Percentiles rank a stretch among this genome's conserved stretches.
These are phyloP conservation scores for Yarrowia osloensis DNA, from an alignment of 805 yeast genomes.

Conservation along the genomic window DNA sequence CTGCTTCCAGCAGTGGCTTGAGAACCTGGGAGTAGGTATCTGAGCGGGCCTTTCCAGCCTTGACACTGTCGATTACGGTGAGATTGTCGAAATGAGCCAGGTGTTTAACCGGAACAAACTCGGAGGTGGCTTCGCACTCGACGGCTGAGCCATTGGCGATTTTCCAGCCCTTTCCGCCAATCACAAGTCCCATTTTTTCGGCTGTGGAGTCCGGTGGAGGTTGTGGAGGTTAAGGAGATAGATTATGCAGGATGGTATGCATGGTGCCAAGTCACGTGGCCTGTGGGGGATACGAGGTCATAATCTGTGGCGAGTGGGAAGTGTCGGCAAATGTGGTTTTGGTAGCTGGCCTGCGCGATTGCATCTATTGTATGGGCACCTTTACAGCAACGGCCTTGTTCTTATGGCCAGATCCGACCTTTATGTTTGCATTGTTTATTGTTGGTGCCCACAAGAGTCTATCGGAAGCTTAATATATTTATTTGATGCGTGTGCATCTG, in stretches of 20 bases:
- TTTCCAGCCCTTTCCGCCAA: conserved; percentile 20
- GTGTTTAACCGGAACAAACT: not conserved
- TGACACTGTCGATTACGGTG: conserved; percentile 43
- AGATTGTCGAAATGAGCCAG: conserved; percentile 36
- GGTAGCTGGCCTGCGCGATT: too few relatives aligned
- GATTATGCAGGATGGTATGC: not conserved
- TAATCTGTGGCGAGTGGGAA: not conserved
- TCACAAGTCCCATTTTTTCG: not conserved
- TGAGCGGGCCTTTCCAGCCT: conserved; percentile 40
- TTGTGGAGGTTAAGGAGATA: not conserved
- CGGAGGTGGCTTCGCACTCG: not conserved
- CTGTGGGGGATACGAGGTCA: not conserved
- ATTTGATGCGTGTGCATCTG: not conserved
- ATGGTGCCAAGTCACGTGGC: conserved; percentile 14
- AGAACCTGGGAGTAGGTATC: conserved; percentile 40
- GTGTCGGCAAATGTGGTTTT: too few relatives aligned
- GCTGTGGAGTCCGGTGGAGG: too few relatives aligned
- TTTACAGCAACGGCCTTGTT: too few relatives aligned
- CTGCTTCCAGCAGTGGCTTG: conserved; percentile 42
- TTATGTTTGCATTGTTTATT: not conserved
- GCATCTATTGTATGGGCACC: too few relatives aligned
- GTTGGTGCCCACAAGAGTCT: not conserved
- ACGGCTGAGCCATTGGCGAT: not conserved
- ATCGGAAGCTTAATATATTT: not conserved
- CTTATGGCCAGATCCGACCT: too few relatives aligned